Base-by-base conservation (phyloP, 1,284 basidiomycete genomes). In the Trichosporon sp. region DNA sequence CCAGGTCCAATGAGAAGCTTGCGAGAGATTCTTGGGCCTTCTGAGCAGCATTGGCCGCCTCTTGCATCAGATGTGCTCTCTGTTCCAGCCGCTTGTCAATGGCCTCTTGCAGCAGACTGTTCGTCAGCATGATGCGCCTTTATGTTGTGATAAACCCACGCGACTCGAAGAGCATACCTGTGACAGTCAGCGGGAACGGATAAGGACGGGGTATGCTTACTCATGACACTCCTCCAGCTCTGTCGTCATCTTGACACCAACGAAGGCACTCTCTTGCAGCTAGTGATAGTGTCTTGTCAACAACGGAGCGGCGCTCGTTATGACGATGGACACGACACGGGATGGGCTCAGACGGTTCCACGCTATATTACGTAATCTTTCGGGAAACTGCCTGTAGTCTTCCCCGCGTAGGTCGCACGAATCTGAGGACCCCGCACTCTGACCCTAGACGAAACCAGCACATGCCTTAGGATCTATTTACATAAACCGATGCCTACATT, bases 101-200 rank as follows among this genome's bases (percentile, higher is more conserved):
- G 0, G 70, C 70, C 8, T 72, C 73, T n/a, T 80, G 77, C 3
- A 80, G 73, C 38, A 76, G 76, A 56, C 78, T 79, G 37, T 11
- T n/a, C 5, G 63, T 72, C 26, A 73, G 74, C 14, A 63, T 4
- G 11, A 16, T 6, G 14, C 21, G 64, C 5, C 10, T 38, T 2
- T 10, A 43, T 26, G 14, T 16, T 5, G 1, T 11, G 12, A 31
- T n/a, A 0, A 16, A 77, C 79, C 71, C 63, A 81, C 80, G 76
- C 78, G 19, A 79, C 76, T 61, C 80, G 79, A 35, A 81, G 71
- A 32, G 79, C 73, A 65, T 79, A 81, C 32, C 80, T 81, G 56
- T 5, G 19, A 31, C 3, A 2, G 19, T 51, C 59, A 63, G 59
- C 59, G 4, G 59, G 7, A 12, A 10, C 14, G 2, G 2, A 4